These are phyloP conservation scores for Plenodomus biglobosus DNA, from an alignment of 2,329 filamentous ascomycete genomes.

Conservation along the genomic window DNA sequence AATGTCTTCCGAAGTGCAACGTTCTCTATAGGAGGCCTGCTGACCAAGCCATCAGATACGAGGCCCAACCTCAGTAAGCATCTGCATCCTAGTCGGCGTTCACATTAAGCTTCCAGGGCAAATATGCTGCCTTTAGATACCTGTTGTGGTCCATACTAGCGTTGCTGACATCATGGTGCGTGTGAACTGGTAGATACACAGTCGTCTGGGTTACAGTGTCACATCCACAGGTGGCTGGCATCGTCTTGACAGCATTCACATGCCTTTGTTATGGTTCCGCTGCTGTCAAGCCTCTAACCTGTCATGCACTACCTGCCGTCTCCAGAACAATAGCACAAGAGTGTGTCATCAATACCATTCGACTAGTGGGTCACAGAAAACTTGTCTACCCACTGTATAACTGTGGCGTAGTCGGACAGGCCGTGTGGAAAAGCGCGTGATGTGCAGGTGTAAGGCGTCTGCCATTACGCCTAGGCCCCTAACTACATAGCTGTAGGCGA, in stretches of 20 bases:
- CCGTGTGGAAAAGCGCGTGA: conserved; percentile 5
- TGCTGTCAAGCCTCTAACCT: not conserved
- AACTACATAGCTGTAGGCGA: not conserved
- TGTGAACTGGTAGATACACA: no score
- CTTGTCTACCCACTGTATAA: conserved; percentile 13
- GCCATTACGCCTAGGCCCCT: not conserved
- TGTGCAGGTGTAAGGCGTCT: not conserved
- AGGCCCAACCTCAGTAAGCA: no score
- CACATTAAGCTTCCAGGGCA: no score
- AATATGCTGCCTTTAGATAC: no score
- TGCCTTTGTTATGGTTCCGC: not conserved
- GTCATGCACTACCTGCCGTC: not conserved
- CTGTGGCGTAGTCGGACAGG: conserved; percentile 17
- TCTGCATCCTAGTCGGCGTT: no score
- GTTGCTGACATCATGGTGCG: no score
- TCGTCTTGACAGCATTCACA: not conserved
- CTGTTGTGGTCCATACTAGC: no score
- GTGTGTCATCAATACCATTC: not conserved
- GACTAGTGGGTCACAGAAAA: not conserved
- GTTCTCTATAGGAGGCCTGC: no score
- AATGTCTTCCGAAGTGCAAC: no score
- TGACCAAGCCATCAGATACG: no score
- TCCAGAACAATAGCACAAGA: not conserved
- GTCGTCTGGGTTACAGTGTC: no score
- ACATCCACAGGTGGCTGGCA: not conserved